A percentile compares a stretch with the other conserved stretches of the same genome.
These are phyloP conservation scores for Alloascoidea africana DNA, from an alignment of 805 yeast species.

Conservation along the genomic window DNA sequence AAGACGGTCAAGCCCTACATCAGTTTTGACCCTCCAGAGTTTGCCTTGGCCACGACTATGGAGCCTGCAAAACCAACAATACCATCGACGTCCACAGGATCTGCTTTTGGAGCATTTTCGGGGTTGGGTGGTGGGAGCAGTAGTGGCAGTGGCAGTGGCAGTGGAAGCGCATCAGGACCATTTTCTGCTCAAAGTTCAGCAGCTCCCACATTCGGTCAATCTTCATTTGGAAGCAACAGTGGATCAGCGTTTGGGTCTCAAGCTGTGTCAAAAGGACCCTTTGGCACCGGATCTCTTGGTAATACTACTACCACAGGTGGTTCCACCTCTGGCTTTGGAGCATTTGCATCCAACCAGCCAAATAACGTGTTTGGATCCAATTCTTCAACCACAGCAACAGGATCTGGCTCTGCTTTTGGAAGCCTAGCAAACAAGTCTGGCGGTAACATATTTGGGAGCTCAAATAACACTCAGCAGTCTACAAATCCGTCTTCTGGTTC, in stretches of 20 bases:
- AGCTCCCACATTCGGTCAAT: too few species aligned
- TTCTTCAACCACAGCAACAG: background rate
- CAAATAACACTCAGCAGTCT: too few species aligned
- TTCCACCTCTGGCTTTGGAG: conserved; percentile 3
- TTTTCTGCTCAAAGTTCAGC: too few species aligned
- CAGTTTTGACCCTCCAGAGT: conserved; percentile 13
- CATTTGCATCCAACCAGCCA: conserved; percentile 1
- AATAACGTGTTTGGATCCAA: background rate
- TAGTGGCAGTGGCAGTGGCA: conserved; percentile 10
- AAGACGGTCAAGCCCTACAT: conserved; percentile 18
- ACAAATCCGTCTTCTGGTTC: conserved; percentile 6
- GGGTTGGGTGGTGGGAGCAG: conserved; percentile 2
- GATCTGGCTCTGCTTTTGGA: conserved; percentile 4
- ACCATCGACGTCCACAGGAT: background rate
- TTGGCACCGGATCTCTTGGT: background rate
- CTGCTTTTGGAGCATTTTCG: conserved; percentile 3
- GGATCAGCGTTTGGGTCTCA: background rate
- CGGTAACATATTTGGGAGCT: too few species aligned
- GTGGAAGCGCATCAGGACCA: conserved; percentile 5
- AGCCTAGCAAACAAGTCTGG: conserved; percentile 7
- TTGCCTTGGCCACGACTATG: too few species aligned
- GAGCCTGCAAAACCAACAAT: too few species aligned
- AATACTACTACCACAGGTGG: conserved; percentile 1
- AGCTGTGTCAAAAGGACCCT: background rate
- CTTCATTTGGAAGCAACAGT: background rate